These are phyloP conservation scores for Acanthochlamys bracteata DNA, from an alignment of 106 monocot genomes.

Conservation along the genomic window DNA sequence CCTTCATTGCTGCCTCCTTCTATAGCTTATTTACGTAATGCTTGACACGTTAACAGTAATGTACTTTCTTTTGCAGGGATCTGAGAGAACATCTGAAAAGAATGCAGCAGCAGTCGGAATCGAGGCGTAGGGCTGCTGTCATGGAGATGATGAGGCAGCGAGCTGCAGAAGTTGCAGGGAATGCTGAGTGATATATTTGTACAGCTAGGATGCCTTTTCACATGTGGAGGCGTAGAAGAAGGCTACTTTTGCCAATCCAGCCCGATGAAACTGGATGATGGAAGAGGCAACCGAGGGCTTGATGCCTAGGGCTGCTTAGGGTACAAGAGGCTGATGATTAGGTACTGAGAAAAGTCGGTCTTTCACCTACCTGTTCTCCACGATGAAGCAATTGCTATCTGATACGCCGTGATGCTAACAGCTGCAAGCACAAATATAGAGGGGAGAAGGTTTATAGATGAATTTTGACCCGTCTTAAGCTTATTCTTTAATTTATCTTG, in stretches of 20 bases:
- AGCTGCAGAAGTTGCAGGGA: constrained; percentile 69
- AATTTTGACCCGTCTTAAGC: not conserved
- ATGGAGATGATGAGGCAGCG: constrained; percentile 99
- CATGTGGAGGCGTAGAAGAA: not conserved
- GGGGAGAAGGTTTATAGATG: not conserved
- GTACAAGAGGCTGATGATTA: no score
- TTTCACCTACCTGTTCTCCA: no score
- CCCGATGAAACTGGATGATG: no score
- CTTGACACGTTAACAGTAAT: not conserved
- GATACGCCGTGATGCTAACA: not conserved
- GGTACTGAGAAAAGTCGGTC: no score
- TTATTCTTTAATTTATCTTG: constrained; percentile 1
- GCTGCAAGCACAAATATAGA: not conserved
- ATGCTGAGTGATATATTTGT: constrained; percentile 21
- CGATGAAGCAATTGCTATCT: not conserved
- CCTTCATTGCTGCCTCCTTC: not conserved
- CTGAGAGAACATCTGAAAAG: constrained; percentile 82
- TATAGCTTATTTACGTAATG: not conserved
- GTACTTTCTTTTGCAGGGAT: constrained; percentile 46
- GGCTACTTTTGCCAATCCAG: not conserved
- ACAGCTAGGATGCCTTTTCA: constrained; percentile 1
- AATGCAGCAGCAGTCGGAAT: constrained; percentile 91
- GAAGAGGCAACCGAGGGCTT: no score
- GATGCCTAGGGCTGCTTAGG: no score
- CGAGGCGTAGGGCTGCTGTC: constrained; percentile 85